A percentile compares a stretch with the other conserved stretches of the same genome.
phyloP scores from a whole-genome alignment of 75 land plant species.

The Adiantum capillusveneris region DNA sequence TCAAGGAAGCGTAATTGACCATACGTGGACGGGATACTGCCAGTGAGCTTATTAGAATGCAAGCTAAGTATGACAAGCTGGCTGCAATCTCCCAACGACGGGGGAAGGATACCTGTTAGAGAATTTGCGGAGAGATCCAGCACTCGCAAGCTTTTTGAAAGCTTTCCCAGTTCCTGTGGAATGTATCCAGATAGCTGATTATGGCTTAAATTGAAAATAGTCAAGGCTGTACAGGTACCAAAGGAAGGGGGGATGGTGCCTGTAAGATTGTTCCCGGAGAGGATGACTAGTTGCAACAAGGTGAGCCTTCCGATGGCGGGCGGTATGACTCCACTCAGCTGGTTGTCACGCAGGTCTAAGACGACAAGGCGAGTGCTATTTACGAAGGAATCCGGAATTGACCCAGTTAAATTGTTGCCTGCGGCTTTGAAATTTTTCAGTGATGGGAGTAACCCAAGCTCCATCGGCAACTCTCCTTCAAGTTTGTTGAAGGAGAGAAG shows the following conservation, averaged over 20 bases:
- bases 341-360: slow-evolving; percentile 30
- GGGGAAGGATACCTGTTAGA: slow-evolving; percentile 59
- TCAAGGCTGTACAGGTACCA: slow-evolving; percentile 24
- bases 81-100: slow-evolving; percentile 57
- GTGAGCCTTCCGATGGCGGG: slow-evolving; percentile 13
- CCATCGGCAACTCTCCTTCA: background rate
- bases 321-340: slow-evolving; percentile 37
- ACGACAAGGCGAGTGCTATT: background rate
- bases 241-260: slow-evolving; percentile 56
- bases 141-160: slow-evolving; percentile 35
- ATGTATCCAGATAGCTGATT: slow-evolving; percentile 51
- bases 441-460: background rate
- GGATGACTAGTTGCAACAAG: slow-evolving; percentile 37
- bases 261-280: slow-evolving; percentile 61
- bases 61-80: slow-evolving; percentile 39
- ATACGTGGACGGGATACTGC: slow-evolving; percentile 48
- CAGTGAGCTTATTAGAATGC: slow-evolving; percentile 55
- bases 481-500: slow-evolving; percentile 47
- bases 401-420: slow-evolving; percentile 12
- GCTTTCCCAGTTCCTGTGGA: slow-evolving; percentile 38
- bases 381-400: slow-evolving; percentile 9
- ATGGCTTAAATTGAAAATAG: slow-evolving; percentile 53
- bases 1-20: slow-evolving; percentile 21
- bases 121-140: slow-evolving; percentile 51
- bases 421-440: background rate